phyloP scores from a whole-genome alignment of 345 rosid species.

The Syzygium aromaticum region DNA sequence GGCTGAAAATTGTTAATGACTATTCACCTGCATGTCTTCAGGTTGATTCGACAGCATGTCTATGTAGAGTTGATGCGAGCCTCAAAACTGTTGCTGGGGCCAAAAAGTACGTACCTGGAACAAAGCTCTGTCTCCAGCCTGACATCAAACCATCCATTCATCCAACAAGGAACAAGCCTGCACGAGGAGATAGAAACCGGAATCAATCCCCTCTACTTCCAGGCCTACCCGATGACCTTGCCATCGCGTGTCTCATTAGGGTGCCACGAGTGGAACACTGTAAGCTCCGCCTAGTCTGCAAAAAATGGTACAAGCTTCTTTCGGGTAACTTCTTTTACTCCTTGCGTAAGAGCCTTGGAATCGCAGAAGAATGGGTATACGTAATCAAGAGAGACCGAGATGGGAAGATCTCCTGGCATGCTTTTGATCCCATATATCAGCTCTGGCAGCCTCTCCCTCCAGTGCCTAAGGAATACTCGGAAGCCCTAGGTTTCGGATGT shows the following conservation, averaged over 20 bases:
- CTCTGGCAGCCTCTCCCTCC: conserved; percentile 79
- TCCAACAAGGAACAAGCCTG: conserved; percentile 46
- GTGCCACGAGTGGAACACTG: conserved; percentile 62
- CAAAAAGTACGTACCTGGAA: conserved; percentile 53
- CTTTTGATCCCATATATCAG: conserved; percentile 68
- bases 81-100: conserved; percentile 73
- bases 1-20: neutral
- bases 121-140: conserved; percentile 67
- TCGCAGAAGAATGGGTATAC: conserved; percentile 74
- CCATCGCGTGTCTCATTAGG: conserved; percentile 70
- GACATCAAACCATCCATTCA: conserved; percentile 67
- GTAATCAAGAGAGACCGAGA: conserved; percentile 67
- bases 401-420: conserved; percentile 73
- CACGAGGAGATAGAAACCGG: conserved; percentile 51
- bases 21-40: conserved; percentile 15
- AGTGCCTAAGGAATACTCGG: conserved; percentile 64
- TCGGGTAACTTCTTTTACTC: conserved; percentile 64
- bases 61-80: conserved; percentile 70
- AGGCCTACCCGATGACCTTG: conserved; percentile 77
- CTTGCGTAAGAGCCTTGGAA: conserved; percentile 52
- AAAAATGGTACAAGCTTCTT: conserved; percentile 65
- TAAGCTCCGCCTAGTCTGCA: conserved; percentile 66
- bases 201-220: conserved; percentile 67
- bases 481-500: conserved; percentile 70
- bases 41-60: conserved; percentile 74